Conservation (phyloP, 352 stramenopile genomes). For the Globisporangium okanoganense region DNA sequence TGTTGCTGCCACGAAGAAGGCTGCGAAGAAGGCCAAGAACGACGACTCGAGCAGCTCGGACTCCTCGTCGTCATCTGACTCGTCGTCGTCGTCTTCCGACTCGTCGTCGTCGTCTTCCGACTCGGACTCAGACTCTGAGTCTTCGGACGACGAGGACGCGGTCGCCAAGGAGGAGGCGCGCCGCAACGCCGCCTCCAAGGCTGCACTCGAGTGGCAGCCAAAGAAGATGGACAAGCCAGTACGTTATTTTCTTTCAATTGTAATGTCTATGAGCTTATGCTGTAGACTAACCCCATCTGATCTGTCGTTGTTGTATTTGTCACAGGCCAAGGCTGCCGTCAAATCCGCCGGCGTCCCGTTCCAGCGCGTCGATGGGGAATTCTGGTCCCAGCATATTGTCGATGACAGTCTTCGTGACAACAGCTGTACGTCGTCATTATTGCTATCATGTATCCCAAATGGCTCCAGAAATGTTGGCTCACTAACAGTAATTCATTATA, state of each 20-base stretch:
- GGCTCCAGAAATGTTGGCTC: neutral
- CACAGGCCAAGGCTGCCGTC: conserved; percentile 29
- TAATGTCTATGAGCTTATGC: neutral
- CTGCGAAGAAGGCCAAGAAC: conserved; percentile 37
- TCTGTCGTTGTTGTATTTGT: conserved; percentile 5
- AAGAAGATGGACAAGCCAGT: conserved; percentile 79
- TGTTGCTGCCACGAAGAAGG: conserved; percentile 16
- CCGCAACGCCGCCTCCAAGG: conserved; percentile 75
- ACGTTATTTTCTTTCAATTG: conserved; percentile 5
- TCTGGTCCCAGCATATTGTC: conserved; percentile 90
- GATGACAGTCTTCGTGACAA: conserved; percentile 97
- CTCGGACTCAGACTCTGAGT: conserved; percentile 24
- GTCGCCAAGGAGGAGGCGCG: conserved; percentile 76
- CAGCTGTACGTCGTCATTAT: conserved; percentile 75
- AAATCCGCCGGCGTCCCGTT: conserved; percentile 94
- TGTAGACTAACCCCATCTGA: neutral
- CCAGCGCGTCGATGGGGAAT: conserved; percentile 96
- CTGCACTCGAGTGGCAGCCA: conserved; percentile 89
- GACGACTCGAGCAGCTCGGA: conserved; percentile 39
- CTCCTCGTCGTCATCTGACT: conserved; percentile 45
- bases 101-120: conserved; percentile 33
- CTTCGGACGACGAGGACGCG: conserved; percentile 47
- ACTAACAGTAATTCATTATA: neutral
- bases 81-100: conserved; percentile 26
- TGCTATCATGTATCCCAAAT: neutral